These are phyloP conservation scores for Fennellomyces sp. DNA, from an alignment of 371 early-diverging fungal genomes.

Conservation along the genomic window DNA sequence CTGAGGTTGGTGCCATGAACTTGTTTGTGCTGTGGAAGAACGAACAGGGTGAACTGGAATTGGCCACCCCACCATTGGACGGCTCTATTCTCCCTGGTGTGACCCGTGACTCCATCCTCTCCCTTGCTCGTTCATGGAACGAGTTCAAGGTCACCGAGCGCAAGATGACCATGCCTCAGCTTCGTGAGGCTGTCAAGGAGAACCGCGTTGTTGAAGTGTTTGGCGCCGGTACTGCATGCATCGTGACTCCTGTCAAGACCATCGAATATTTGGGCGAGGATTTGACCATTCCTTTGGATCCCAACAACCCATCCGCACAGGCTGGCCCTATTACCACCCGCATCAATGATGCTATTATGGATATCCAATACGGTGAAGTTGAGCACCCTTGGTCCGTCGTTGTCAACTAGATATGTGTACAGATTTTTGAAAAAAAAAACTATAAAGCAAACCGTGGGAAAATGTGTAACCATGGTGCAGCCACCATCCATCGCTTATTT, in stretches of 20 bases:
- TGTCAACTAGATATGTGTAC: slow-evolving; percentile 37
- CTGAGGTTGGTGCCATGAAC: slow-evolving; percentile 98
- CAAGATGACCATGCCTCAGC: slow-evolving; percentile 81
- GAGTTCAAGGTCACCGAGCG: slow-evolving; percentile 93
- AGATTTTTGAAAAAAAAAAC: not conserved
- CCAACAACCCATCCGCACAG: slow-evolving; percentile 74
- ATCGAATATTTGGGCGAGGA: slow-evolving; percentile 77
- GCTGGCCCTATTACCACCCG: slow-evolving; percentile 91
- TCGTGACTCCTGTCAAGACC: slow-evolving; percentile 90
- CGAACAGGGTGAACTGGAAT: slow-evolving; percentile 77
- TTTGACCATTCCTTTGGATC: slow-evolving; percentile 87
- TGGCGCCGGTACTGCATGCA: slow-evolving; percentile 96
- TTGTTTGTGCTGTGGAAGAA: slow-evolving; percentile 88
- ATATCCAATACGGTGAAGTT: slow-evolving; percentile 93
- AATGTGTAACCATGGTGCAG: no score
- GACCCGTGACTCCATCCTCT: slow-evolving; percentile 93
- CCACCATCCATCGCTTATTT: no score
- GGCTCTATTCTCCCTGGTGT: slow-evolving; percentile 97
- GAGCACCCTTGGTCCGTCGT: slow-evolving; percentile 76
- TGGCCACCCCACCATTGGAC: slow-evolving; percentile 93
- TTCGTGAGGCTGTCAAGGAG: slow-evolving; percentile 75
- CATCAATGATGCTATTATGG: slow-evolving; percentile 86
- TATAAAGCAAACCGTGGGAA: not conserved
- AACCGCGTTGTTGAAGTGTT: slow-evolving; percentile 80
- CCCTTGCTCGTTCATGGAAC: slow-evolving; percentile 81